Percentiles rank a stretch among this genome's conserved stretches.
Conservation (phyloP, 768 basidiomycete genomes). For the Mycena galericulata region DNA sequence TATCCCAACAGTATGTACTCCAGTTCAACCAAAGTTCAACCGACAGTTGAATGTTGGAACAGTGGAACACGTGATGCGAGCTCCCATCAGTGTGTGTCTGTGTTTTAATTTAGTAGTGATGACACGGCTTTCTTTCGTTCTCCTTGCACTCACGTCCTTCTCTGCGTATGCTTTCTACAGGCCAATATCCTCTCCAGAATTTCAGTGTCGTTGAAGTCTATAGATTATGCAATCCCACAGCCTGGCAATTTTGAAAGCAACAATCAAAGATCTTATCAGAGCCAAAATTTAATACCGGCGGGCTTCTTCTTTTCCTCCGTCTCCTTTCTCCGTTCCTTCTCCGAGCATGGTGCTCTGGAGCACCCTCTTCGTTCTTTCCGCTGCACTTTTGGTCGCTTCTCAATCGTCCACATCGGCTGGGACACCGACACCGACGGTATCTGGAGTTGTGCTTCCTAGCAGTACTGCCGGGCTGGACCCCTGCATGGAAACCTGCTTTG, state of each 20-base stretch:
- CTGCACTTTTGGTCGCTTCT: constrained; percentile 16
- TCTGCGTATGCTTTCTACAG: no score
- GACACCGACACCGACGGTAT: constrained; percentile 22
- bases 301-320: background rate
- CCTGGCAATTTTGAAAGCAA: constrained; percentile 9
- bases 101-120: no score
- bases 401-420: constrained; percentile 21
- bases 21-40: no score
- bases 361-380: constrained; percentile 25
- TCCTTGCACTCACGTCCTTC: no score
- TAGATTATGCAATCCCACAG: no score
- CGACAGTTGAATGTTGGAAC: no score
- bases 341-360: constrained; percentile 31
- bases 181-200: no score
- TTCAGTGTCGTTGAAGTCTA: no score
- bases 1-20: no score
- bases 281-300: background rate
- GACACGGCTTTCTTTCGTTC: no score
- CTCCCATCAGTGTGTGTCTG: no score
- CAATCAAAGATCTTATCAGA: constrained; percentile 24
- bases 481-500: constrained; percentile 35
- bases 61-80: no score
- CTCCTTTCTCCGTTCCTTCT: constrained; percentile 1
- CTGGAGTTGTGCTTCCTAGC: constrained; percentile 32
- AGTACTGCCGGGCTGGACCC: constrained; percentile 35